These are phyloP conservation scores for Aureobasidium sp. DNA, from an alignment of 2,329 filamentous ascomycete genomes.

Conservation along the genomic window DNA sequence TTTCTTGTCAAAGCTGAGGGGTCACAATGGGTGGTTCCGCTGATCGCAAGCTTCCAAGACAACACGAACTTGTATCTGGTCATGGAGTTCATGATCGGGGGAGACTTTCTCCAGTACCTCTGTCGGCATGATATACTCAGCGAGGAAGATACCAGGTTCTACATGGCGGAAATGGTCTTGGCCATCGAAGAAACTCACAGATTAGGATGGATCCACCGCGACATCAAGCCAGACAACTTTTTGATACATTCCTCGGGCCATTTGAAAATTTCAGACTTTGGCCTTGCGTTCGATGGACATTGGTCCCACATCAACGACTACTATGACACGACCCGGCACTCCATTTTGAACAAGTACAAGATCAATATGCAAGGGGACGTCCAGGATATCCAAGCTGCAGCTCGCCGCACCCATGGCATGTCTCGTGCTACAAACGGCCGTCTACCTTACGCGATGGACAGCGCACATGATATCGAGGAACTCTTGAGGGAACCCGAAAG, in stretches of 20 bases:
- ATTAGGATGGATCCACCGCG: constrained; percentile 85
- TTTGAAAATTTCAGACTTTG: constrained; percentile 93
- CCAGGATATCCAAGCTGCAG: constrained; percentile 55
- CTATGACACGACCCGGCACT: constrained; percentile 76
- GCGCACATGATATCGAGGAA: constrained; percentile 18
- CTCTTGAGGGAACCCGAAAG: constrained; percentile 38
- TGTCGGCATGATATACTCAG: constrained; percentile 77
- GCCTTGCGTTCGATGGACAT: constrained; percentile 88
- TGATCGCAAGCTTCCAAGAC: constrained; percentile 88
- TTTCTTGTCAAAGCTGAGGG: constrained; percentile 83
- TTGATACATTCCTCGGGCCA: constrained; percentile 83
- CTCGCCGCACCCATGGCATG: constrained; percentile 1
- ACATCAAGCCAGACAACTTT: constrained; percentile 97
- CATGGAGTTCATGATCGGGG: constrained; percentile 98
- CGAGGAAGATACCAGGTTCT: constrained; percentile 74
- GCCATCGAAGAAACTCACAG: constrained; percentile 89
- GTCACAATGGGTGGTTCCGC: constrained; percentile 83
- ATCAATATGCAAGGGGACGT: constrained; percentile 68
- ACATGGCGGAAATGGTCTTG: constrained; percentile 91
- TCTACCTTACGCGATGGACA: constrained; percentile 14
- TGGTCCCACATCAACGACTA: constrained; percentile 89
- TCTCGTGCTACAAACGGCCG: constrained; percentile 20
- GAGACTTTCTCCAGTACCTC: constrained; percentile 82
- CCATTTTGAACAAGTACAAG: constrained; percentile 66
- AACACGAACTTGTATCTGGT: constrained; percentile 77